Percentiles rank a stretch among this genome's conserved stretches.
These are phyloP conservation scores for Eutrema salsugineum DNA, from an alignment of 441 rosid genomes.

Conservation along the genomic window DNA sequence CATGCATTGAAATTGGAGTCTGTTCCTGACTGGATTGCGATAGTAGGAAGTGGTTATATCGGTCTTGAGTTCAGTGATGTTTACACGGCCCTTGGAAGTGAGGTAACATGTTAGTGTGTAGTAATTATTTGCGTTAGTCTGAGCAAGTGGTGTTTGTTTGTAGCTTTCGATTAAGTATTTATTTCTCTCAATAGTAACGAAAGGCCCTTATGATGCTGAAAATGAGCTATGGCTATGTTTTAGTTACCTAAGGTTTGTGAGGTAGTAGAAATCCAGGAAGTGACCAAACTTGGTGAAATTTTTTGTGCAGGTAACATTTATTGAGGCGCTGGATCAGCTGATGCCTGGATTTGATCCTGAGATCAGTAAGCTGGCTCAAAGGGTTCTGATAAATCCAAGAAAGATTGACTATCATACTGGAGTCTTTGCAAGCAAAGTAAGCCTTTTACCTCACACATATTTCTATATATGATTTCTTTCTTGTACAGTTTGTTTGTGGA, in stretches of 20 bases:
- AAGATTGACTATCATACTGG: constrained; percentile 94
- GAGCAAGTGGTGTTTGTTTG: not conserved
- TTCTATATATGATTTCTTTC: not conserved
- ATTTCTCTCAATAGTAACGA: not conserved
- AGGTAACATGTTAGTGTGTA: constrained; percentile 43
- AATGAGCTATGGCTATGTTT: not conserved
- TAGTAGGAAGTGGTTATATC: constrained; percentile 97
- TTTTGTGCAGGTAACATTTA: constrained; percentile 65
- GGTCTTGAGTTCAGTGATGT: constrained; percentile 99
- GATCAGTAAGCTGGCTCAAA: constrained; percentile 93
- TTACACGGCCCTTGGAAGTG: constrained; percentile 98
- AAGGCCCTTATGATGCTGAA: not conserved
- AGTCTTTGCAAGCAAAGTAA: constrained; percentile 92
- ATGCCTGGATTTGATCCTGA: constrained; percentile 99
- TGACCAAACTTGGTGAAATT: not conserved
- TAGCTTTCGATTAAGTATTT: not conserved
- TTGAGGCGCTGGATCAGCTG: constrained; percentile 97
- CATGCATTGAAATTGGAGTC: constrained; percentile 93
- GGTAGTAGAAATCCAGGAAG: not conserved
- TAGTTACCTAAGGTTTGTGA: not conserved
- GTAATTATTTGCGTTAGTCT: not conserved
- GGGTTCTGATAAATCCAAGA: constrained; percentile 91
- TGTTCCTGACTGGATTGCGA: constrained; percentile 97
- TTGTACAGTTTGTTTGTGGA: not conserved
- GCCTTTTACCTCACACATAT: not conserved